Base-by-base conservation (phyloP, 108 stramenopile species). In the Heterococcus sp. region DNA sequence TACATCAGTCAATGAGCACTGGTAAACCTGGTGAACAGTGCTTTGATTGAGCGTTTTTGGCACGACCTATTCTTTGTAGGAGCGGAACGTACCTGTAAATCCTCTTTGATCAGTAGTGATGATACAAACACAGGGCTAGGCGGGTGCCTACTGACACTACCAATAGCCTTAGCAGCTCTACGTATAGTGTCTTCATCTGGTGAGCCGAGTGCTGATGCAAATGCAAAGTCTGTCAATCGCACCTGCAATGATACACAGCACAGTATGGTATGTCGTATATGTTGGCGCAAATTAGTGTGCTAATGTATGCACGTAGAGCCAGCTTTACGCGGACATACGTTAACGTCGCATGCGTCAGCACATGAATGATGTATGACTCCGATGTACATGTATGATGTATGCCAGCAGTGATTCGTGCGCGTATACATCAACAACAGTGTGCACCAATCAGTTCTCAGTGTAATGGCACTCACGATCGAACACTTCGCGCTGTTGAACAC, bases 151-250 rank as follows among this genome's bases (percentile, higher is more conserved):
- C 14, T 21, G 46, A 21, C 14, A 8, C 8, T 58, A 21, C 46
- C 46, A 21, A 21, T 21, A 8, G 21, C 14, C 14, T 21, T 8
- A 8, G 46, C 46, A 8, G 46, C 46, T 58, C 78, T 68, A 34
- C 69, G 67, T 14, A 80, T 40, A 1, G 78, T 80, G 32, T 68
- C 78, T 29, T 80, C 78, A 37, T 80, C 78, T 29, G 72, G 39
- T 37, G 72, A 71, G 1, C 71, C 38, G 21, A 80, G 35, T 1
- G 69, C 37, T 21, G 36, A 64, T 0, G 78, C 32, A 28, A 80
- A 80, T 1, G 71, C 78, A 31, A 80, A 71, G 38, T 80, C 78
- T 38, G 78, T 37, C 36, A 80, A 64, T 37, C 71, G 37, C 21
- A 80, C 78, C 72, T 80, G 71, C 34, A 69, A 64, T 72, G 71